These are phyloP conservation scores for Pichia sp. DNA, from an alignment of 1,139 yeast species.

Conservation along the genomic window DNA sequence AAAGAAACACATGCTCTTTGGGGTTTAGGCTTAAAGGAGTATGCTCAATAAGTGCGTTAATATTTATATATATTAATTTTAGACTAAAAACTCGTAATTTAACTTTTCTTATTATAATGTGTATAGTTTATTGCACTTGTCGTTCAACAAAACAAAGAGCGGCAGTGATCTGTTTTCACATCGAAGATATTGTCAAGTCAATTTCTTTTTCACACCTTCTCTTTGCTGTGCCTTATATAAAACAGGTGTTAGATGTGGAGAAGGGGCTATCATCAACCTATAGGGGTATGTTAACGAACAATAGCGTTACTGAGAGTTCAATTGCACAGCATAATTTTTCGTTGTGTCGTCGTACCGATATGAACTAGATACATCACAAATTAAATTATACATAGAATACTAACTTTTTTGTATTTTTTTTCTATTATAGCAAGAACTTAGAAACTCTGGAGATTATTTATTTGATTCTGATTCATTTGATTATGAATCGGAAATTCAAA, in stretches of 20 bases:
- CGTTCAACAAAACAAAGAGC: neutral
- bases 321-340: neutral
- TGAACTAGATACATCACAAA: neutral
- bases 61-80: neutral
- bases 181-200: neutral
- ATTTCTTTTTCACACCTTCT: neutral
- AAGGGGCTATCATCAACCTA: slow-evolving; percentile 24
- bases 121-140: neutral
- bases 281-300: slow-evolving; percentile 17
- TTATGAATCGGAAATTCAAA: slow-evolving; percentile 8
- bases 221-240: neutral
- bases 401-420: neutral
- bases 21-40: slow-evolving; percentile 34
- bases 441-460: slow-evolving; percentile 13
- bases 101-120: neutral
- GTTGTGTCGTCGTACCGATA: neutral
- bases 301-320: neutral
- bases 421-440: slow-evolving; percentile 4
- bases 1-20: slow-evolving; percentile 81
- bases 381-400: no score
- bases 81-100: neutral
- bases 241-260: slow-evolving; percentile 19
- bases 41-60: neutral
- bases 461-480: slow-evolving; percentile 13
- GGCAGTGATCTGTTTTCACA: neutral